Evolutionary conservation across 257 asterid species (phyloP).

Genomic region (Lycium ferocissimum): DNA sequence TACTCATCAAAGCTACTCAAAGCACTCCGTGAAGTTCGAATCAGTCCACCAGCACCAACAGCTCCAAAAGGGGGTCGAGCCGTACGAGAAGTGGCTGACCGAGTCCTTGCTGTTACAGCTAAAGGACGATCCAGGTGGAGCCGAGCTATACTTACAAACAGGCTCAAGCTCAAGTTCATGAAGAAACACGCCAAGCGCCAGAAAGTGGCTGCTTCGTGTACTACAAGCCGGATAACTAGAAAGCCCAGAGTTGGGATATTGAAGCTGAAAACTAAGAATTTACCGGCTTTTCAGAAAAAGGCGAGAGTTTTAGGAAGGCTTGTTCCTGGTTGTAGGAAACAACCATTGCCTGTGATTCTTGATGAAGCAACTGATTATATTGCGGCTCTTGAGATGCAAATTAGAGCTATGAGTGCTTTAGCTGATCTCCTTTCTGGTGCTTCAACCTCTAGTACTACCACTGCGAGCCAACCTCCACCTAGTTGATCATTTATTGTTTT

Average conservation of each 20-base stretch:
- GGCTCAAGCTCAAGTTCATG: constrained; percentile 78
- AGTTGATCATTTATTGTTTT: constrained; percentile 42
- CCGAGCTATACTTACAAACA: constrained; percentile 77
- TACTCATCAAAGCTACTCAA: constrained; percentile 86
- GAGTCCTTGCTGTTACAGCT: constrained; percentile 79
- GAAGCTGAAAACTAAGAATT: constrained; percentile 68
- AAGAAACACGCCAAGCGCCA: constrained; percentile 67
- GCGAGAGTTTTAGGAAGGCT: constrained; percentile 69
- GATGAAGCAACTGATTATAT: constrained; percentile 92
- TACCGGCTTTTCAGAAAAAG: constrained; percentile 82
- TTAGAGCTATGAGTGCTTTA: constrained; percentile 88
- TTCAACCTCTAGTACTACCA: constrained; percentile 37
- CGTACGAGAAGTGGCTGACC: constrained; percentile 83
- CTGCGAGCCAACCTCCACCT: constrained; percentile 46
- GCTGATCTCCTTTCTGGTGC: constrained; percentile 79
- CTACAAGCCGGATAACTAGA: constrained; percentile 54
- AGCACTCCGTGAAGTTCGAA: constrained; percentile 75
- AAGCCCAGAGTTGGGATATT: constrained; percentile 67
- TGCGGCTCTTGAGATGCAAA: constrained; percentile 97
- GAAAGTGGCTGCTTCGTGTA: constrained; percentile 56
- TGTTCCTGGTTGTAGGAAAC: constrained; percentile 94
- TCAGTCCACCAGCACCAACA: constrained; percentile 31
- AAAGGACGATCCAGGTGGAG: constrained; percentile 92
- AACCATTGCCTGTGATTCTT: constrained; percentile 80
- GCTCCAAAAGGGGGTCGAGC: constrained; percentile 50